These are phyloP conservation scores for Malus hybrid DNA, from an alignment of 331 rosid species.

Conservation along the genomic window DNA sequence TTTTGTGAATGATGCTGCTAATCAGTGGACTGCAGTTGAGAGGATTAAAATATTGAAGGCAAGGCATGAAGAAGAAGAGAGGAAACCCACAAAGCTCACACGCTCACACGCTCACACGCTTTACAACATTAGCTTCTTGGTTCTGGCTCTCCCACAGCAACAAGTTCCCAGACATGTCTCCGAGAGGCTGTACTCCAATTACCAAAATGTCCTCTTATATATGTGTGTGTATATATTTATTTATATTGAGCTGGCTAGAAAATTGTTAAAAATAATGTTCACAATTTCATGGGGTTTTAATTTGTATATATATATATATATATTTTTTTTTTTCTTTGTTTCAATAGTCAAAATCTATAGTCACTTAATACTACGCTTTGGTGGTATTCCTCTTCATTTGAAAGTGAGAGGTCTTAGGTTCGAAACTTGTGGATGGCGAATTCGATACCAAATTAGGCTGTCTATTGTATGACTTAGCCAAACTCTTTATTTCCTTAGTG, in stretches of 20 bases:
- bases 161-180: constrained; percentile 52
- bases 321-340: no score
- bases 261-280: no score
- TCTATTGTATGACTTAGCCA: no score
- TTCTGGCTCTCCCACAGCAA: constrained; percentile 23
- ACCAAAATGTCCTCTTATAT: constrained; percentile 18
- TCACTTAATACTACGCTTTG: no score
- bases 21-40: neutral
- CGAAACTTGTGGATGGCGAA: rapidly evolving
- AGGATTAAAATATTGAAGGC: neutral
- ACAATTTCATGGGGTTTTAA: no score
- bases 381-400: rapidly evolving
- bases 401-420: no score
- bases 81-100: neutral
- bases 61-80: constrained; percentile 6
- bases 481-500: no score
- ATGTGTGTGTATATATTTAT: neutral
- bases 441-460: no score
- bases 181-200: constrained; percentile 4
- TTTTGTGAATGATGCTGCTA: constrained; percentile 6
- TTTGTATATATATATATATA: no score
- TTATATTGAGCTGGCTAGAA: neutral
- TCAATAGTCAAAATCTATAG: no score
- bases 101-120: neutral
- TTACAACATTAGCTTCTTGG: constrained; percentile 23